Evolutionary conservation across 306 rosid species (phyloP), one percentile per base, ranked within the genome.

Genomic region (Rubus parviflorus): DNA sequence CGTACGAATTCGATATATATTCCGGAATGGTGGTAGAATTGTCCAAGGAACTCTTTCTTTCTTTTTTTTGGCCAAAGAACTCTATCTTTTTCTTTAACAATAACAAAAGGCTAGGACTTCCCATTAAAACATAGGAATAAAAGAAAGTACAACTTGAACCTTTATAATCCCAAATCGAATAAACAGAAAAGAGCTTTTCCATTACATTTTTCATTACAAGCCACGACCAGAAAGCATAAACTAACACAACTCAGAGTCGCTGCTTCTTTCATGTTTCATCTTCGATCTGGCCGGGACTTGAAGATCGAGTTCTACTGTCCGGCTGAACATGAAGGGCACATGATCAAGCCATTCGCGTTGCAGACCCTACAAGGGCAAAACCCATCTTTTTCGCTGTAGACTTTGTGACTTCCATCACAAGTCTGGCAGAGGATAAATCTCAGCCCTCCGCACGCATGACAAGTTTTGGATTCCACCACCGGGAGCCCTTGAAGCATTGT

Each of bases 361-460:
- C 99, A 92, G 1, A 58, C 75, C 0, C 64, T 20, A 57, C 97
- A 95, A 49, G 70, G 79, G 14, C 74, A 87, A 72, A 88, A 88
- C 15, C 93, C 97, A 2, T 65, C 75, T 76, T 88, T 86, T 52
- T 81, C 88, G 1, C 8, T 23, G 30, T 81, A 89, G 8, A 92
- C 83, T 81, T 88, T 95, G 51, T 87, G 97, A 82, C 99, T 95
- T 37, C 99, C 99, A 68, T 88, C 75, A 20, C 99, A 92, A 30
- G 76, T 81, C 4, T 85, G 84, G 49, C 98, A 95, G 51, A 92
- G 84, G 1, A 86, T 68, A 42, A 89, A 95, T 81, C 97, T 85
- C 37, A 88, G 45, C 73, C 96, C 99, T 68, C 91, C 97, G 15
- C 99, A 95, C 1, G 17, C 4, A 41, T 78, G 92, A 75, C 99